Conservation (phyloP, 225 moss, liverwort and hornwort species). For the Anthoceros angustus region DNA sequence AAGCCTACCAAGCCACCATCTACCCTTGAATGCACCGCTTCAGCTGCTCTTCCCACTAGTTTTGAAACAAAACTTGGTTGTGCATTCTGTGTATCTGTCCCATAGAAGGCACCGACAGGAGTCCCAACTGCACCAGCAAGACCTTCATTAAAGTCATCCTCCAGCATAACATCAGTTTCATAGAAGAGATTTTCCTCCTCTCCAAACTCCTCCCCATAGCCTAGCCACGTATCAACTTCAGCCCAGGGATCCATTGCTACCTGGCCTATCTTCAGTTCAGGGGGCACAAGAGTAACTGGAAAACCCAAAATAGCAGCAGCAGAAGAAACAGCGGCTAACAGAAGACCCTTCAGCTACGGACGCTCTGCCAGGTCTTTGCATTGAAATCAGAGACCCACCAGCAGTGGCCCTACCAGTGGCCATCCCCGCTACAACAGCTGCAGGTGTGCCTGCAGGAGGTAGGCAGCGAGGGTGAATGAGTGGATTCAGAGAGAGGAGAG, state of each 20-base stretch:
- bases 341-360: conserved; percentile 21
- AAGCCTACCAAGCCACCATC: background rate
- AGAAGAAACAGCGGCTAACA: conserved; percentile 20
- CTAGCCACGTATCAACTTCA: conserved; percentile 94
- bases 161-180: conserved; percentile 71
- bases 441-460: conserved; percentile 29
- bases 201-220: conserved; percentile 87
- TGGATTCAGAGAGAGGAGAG: conserved; percentile 73
- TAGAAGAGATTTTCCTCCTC: conserved; percentile 73
- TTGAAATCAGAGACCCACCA: conserved; percentile 38
- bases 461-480: conserved; percentile 90
- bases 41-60: background rate
- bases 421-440: conserved; percentile 28
- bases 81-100: conserved; percentile 23
- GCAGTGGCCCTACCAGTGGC: conserved; percentile 43
- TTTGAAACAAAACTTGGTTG: background rate
- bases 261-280: conserved; percentile 70
- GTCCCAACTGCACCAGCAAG: conserved; percentile 17
- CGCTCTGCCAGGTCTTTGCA: conserved; percentile 56
- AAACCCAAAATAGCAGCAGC: conserved; percentile 30
- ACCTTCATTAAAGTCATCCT: conserved; percentile 51
- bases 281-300: conserved; percentile 40
- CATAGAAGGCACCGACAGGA: conserved; percentile 23
- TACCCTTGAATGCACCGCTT: background rate
- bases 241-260: conserved; percentile 91